Evolutionary conservation across 2,329 filamentous ascomycete genomes (phyloP).

Genomic region (Rutstroemia sp.): DNA sequence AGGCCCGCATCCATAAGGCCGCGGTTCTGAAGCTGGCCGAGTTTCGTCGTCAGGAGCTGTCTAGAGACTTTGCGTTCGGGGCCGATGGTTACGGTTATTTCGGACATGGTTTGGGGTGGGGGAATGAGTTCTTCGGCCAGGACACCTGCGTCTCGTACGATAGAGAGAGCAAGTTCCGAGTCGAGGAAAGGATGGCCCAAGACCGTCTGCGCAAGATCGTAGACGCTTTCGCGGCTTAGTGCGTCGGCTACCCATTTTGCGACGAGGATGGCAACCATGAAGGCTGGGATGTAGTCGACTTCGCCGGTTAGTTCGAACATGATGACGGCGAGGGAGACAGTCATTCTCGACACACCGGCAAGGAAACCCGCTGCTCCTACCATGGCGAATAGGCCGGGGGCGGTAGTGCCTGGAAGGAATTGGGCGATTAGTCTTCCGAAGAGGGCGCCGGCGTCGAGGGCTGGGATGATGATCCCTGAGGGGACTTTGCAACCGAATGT

Average conservation of each 20-base stretch:
- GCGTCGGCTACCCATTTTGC: constrained; percentile 52
- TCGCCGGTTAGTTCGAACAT: constrained; percentile 56
- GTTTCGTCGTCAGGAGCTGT: constrained; percentile 36
- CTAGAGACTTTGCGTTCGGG: constrained; percentile 36
- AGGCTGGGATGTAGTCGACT: constrained; percentile 48
- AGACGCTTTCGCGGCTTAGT: constrained; percentile 45
- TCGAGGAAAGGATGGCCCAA: constrained; percentile 53
- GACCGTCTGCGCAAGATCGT: constrained; percentile 52
- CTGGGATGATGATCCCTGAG: constrained; percentile 52
- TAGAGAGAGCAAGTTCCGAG: constrained; percentile 38
- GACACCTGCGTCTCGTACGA: constrained; percentile 33
- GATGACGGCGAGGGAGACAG: constrained; percentile 49
- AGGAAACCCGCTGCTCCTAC: constrained; percentile 52
- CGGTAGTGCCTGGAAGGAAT: constrained; percentile 34
- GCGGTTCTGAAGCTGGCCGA: constrained; percentile 38
- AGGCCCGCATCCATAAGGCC: constrained; percentile 51
- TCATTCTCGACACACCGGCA: constrained; percentile 51
- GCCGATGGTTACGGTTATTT: constrained; percentile 45
- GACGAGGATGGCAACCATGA: constrained; percentile 52
- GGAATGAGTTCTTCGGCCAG: constrained; percentile 43
- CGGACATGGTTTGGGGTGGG: constrained; percentile 45
- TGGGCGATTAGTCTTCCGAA: constrained; percentile 47
- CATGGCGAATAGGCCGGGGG: constrained; percentile 53
- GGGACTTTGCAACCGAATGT: constrained; percentile 55
- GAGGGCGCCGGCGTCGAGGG: constrained; percentile 48